These are phyloP conservation scores for Orbilia quercus DNA, from an alignment of 2,329 filamentous ascomycete genomes.

Conservation along the genomic window DNA sequence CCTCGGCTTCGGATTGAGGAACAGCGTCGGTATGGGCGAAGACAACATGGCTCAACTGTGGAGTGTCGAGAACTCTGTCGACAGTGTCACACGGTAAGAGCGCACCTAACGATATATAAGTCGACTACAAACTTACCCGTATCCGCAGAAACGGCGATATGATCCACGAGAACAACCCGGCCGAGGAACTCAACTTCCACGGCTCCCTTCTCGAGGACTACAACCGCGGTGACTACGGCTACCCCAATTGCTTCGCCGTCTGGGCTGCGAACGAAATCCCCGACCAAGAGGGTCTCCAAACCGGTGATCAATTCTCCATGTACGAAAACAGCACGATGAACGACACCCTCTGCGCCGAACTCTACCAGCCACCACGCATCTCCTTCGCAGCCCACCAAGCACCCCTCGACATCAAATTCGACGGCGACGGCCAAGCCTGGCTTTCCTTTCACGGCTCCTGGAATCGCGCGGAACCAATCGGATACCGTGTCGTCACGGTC, in stretches of 20 bases:
- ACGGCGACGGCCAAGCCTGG: constrained; percentile 69
- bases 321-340: constrained; percentile 63
- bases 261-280: constrained; percentile 70
- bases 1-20: constrained; percentile 76
- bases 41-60: constrained; percentile 67
- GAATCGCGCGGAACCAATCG: constrained; percentile 64
- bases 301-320: constrained; percentile 68
- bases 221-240: constrained; percentile 68
- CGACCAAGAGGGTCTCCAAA: constrained; percentile 63
- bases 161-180: constrained; percentile 75
- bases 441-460: constrained; percentile 80
- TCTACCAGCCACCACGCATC: constrained; percentile 67
- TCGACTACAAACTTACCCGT: background rate
- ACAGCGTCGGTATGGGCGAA: constrained; percentile 76
- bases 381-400: constrained; percentile 76
- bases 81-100: constrained; percentile 69
- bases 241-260: constrained; percentile 75
- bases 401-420: constrained; percentile 78
- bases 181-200: constrained; percentile 78
- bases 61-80: constrained; percentile 77
- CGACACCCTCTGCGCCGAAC: constrained; percentile 65
- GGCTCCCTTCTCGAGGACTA: constrained; percentile 70
- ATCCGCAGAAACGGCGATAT: constrained; percentile 65
- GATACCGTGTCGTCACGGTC: constrained; percentile 63
- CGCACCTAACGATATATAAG: no score